Evolutionary conservation across 495 filamentous ascomycete species (phyloP).

Genomic region (Penicillium tannophilum): DNA sequence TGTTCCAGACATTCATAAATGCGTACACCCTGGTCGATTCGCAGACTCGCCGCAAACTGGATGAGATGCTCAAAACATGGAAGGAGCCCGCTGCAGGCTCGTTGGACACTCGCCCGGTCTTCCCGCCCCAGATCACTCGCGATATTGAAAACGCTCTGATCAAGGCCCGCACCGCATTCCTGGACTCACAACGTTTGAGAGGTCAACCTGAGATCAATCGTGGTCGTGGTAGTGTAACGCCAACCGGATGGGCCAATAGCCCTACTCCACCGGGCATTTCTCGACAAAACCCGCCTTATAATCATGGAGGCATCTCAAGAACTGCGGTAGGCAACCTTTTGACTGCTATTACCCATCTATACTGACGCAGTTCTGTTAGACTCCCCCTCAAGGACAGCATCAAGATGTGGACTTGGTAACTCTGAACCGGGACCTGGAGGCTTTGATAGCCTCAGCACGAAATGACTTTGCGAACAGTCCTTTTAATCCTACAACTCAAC

Average conservation of each 20-base stretch:
- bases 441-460: slow-evolving; percentile 69
- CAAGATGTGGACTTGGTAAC: slow-evolving; percentile 57
- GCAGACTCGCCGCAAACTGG: slow-evolving; percentile 81
- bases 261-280: slow-evolving; percentile 62
- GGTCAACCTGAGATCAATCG: slow-evolving; percentile 64
- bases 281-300: slow-evolving; percentile 35
- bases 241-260: slow-evolving; percentile 62
- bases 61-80: slow-evolving; percentile 98
- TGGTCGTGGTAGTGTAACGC: slow-evolving; percentile 53
- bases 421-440: slow-evolving; percentile 79
- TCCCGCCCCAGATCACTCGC: slow-evolving; percentile 77
- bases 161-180: slow-evolving; percentile 75
- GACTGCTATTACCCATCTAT: not conserved
- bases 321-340: slow-evolving; percentile 34
- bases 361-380: slow-evolving; percentile 26
- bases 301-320: slow-evolving; percentile 39
- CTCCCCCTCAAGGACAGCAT: slow-evolving; percentile 36
- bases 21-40: slow-evolving; percentile 87
- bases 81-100: slow-evolving; percentile 95
- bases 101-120: slow-evolving; percentile 83
- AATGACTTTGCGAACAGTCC: slow-evolving; percentile 72
- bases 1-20: slow-evolving; percentile 94
- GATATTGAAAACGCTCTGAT: slow-evolving; percentile 93
- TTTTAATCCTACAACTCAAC: slow-evolving; percentile 71
- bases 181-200: slow-evolving; percentile 49